These are phyloP conservation scores for Penicillium decumbens DNA, from an alignment of 2,329 filamentous ascomycete genomes.

Conservation along the genomic window DNA sequence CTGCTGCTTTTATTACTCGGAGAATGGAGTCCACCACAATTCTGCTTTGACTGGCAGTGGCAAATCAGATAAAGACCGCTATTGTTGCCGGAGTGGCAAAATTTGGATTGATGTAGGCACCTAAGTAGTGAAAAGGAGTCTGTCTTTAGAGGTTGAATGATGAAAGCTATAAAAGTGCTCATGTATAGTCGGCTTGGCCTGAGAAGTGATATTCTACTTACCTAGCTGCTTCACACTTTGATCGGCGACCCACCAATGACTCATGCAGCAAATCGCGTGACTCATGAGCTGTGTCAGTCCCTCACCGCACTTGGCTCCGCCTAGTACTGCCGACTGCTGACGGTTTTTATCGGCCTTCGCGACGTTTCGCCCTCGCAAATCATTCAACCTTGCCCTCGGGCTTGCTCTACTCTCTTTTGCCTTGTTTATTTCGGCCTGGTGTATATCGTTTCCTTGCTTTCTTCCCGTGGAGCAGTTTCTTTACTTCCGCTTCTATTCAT, in stretches of 20 bases:
- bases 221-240: too few species aligned
- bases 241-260: neutral
- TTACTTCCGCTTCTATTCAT: neutral
- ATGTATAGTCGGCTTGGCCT: too few species aligned
- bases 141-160: too few species aligned
- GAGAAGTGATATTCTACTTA: too few species aligned
- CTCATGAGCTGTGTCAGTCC: neutral
- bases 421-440: neutral
- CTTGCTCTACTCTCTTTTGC: slow-evolving; percentile 4
- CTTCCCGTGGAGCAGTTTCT: neutral
- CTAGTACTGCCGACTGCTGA: slow-evolving; percentile 15
- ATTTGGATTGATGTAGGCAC: too few species aligned
- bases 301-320: slow-evolving; percentile 17
- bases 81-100: too few species aligned
- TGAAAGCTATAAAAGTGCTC: too few species aligned
- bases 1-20: neutral
- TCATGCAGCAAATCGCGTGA: neutral
- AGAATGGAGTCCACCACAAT: neutral
- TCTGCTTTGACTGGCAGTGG: neutral
- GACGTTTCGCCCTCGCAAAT: slow-evolving; percentile 11
- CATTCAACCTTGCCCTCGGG: slow-evolving; percentile 3
- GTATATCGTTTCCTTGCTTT: neutral
- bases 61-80: neutral
- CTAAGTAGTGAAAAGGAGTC: too few species aligned
- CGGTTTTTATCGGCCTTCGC: slow-evolving; percentile 18